phyloP scores from a whole-genome alignment of 2,329 filamentous ascomycete genomes.

The Phialophora verrucosa region DNA sequence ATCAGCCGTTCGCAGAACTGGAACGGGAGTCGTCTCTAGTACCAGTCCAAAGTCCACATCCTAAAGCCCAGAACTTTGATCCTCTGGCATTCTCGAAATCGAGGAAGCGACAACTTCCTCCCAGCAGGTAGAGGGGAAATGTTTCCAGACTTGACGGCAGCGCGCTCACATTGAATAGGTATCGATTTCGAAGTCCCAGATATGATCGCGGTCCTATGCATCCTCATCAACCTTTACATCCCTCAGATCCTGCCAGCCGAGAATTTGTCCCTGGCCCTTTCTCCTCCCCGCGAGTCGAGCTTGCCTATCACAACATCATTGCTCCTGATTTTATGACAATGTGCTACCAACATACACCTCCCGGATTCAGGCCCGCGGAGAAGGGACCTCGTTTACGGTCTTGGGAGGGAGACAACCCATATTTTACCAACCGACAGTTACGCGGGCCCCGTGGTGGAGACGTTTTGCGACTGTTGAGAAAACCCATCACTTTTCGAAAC shows the following conservation, averaged over 20 bases:
- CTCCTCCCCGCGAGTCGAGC: constrained; percentile 80
- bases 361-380: constrained; percentile 68
- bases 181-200: constrained; percentile 92
- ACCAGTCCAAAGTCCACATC: constrained; percentile 14
- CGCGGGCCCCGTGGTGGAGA: constrained; percentile 83
- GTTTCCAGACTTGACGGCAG: background rate
- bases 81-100: constrained; percentile 54
- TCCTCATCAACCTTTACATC: constrained; percentile 85
- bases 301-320: constrained; percentile 87
- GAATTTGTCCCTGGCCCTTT: constrained; percentile 91
- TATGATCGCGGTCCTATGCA: constrained; percentile 94
- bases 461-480: constrained; percentile 55
- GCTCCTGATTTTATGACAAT: constrained; percentile 87
- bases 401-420: constrained; percentile 91
- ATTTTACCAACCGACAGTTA: constrained; percentile 87
- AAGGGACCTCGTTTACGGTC: constrained; percentile 72
- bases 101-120: constrained; percentile 46
- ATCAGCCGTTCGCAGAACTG: constrained; percentile 26
- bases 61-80: constrained; percentile 48
- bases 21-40: constrained; percentile 33
- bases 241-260: constrained; percentile 85
- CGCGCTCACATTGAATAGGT: constrained; percentile 61
- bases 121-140: constrained; percentile 47
- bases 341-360: constrained; percentile 83
- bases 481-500: constrained; percentile 76